Evolutionary conservation across 306 rosid species (phyloP), one percentile per base, ranked within the genome.

Genomic region (Boehmeria nivea): DNA sequence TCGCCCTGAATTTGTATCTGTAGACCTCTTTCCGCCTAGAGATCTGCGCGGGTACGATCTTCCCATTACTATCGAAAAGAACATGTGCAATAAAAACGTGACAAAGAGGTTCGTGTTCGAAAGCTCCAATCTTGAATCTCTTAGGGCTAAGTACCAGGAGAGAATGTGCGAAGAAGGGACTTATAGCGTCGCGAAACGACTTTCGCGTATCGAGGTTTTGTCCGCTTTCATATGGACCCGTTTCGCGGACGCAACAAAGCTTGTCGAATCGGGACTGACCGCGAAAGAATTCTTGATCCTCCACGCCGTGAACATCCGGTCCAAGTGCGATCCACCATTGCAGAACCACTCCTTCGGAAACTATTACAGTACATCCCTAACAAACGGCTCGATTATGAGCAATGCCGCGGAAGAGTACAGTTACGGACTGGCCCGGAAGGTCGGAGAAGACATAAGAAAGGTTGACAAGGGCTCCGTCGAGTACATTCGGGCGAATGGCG

Each of bases 171-270:
- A 16, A 15, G 57, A 37, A 61, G 28, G 28, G 34, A 28, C 3
- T 8, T 8, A 28, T 3, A 28, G 13, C 6, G 0, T 9, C 3
- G 51, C 63, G 42, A 28, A 52, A 16, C 59, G 46, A 28, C 34
- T 28, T 28, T 82, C 87, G 1, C 57, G 95, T 10, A 72, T 83
- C 2, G 91, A 83, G 45, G 83, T 81, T 23, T 67, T 83, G 6
- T 66, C 86, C 2, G 63, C 83, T 33, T 86, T 86, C 71, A 59
- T 86, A 52, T 80, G 80, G 80, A 64, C 63, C 17, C 88, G 88
- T 1, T 78, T 72, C 33, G 65, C 75, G 40, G 78, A 64, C 2
- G 3, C 73, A 2, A 80, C 72, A 0, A 60, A 37, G 3, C 25
- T 14, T 18, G 75, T 34, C 0, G 54, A 52, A 14, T 22, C 18